A percentile compares a stretch with the other conserved stretches of the same genome.
phyloP scores from a whole-genome alignment of 345 rosid species.

The Aquilaria malaccensis region DNA sequence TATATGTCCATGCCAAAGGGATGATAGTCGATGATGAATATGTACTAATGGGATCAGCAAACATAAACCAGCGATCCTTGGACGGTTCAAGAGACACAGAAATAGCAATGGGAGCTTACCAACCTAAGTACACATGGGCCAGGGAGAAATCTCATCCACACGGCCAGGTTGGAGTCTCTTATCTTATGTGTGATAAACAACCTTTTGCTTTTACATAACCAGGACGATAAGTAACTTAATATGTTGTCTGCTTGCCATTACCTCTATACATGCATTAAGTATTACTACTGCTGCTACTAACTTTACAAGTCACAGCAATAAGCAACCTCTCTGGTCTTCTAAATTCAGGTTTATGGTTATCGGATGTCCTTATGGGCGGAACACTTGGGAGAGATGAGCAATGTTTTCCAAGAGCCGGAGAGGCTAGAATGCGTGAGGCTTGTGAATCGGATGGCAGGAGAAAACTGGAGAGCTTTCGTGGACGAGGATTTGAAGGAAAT shows the following conservation, averaged over 20 bases:
- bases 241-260: neutral
- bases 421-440: slow-evolving; percentile 28
- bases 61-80: slow-evolving; percentile 71
- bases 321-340: neutral
- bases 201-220: neutral
- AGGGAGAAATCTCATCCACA: slow-evolving; percentile 37
- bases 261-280: no score
- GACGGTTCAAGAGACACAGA: slow-evolving; percentile 80
- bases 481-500: slow-evolving; percentile 30
- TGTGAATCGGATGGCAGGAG: slow-evolving; percentile 29
- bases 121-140: slow-evolving; percentile 57
- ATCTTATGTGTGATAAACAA: neutral
- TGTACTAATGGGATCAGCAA: slow-evolving; percentile 61
- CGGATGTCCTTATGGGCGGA: slow-evolving; percentile 72
- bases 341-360: slow-evolving; percentile 53
- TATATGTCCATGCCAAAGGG: slow-evolving; percentile 70
- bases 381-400: slow-evolving; percentile 44
- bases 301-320: neutral
- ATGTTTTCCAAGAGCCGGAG: slow-evolving; percentile 32
- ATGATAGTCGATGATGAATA: slow-evolving; percentile 74
- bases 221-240: neutral
- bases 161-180: slow-evolving; percentile 37
- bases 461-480: slow-evolving; percentile 48
- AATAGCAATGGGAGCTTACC: slow-evolving; percentile 71
- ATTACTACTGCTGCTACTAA: neutral